Base-by-base conservation (phyloP, 2,329 filamentous ascomycete species). In the Aspergillus tanneri region DNA sequence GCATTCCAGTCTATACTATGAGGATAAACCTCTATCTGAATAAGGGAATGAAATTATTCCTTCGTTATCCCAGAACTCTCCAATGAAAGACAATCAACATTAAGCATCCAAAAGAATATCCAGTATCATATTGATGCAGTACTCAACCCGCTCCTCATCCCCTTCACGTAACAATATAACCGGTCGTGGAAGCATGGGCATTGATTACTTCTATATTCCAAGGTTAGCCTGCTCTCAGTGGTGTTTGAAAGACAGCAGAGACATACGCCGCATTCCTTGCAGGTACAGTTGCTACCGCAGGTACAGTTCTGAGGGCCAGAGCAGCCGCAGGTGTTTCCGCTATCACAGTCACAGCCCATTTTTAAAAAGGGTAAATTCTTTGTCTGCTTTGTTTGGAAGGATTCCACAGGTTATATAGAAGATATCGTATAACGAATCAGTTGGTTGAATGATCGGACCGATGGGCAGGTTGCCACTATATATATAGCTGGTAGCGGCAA, bases 241-340 rank as follows among this genome's bases (percentile, higher is more conserved):
- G 22, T 12, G 28, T 41, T n/a, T 5, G 19, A 21, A 27, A 30
- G 34, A 23, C 37, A 22, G 25, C n/a, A n/a, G 32, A 51, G 47
- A 66, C 67, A 57, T 70, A 71, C 68, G 61, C 66, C 66, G 55
- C 68, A 71, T 59, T 61, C 60, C 60, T 67, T 64, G 61, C 68
- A 71, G 55, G 57, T 42, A 51, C 68, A 71, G 50, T 53, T 58
- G 46, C 60, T 58, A 36, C 58, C 57, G 50, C 68, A 71, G 47
- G 62, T 61, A 53, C 68, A 71, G 47, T 40, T 56, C 37, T 62
- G 56, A 16, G 62, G 48, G 44, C 67, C 68, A 10, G 50, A 53
- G 53, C 68, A 71, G 50, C 44, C 54, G 46, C 68, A 71, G 39
- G 46, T 60, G n/a, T 55, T 54, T 57, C 66, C 65, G 14, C 56